Conservation (phyloP, 2,329 filamentous ascomycete species). For the Cyphellophora europaea region DNA sequence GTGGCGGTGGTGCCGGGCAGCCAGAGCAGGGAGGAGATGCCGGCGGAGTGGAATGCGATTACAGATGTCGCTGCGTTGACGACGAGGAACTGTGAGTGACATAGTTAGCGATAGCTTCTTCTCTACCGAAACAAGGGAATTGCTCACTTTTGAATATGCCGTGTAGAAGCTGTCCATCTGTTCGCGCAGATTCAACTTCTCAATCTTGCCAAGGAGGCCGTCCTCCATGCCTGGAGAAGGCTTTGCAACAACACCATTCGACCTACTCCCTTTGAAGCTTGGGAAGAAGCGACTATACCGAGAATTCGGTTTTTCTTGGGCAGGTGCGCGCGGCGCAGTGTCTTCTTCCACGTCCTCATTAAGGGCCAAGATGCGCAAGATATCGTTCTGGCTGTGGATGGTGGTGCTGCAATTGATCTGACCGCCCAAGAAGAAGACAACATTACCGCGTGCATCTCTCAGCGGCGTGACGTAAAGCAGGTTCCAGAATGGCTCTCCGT, state of each 20-base stretch:
- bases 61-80: conserved; percentile 28
- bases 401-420: conserved; percentile 50
- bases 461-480: conserved; percentile 47
- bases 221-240: conserved; percentile 28
- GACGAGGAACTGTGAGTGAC: conserved; percentile 26
- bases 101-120: neutral
- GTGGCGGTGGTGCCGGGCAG: conserved; percentile 18
- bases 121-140: too few relatives aligned
- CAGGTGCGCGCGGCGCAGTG: neutral
- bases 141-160: conserved; percentile 34
- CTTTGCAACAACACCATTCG: conserved; percentile 8
- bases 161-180: conserved; percentile 35
- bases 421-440: conserved; percentile 46
- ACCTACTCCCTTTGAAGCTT: conserved; percentile 21
- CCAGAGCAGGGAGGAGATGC: conserved; percentile 39
- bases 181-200: conserved; percentile 25
- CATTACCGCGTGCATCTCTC: conserved; percentile 36
- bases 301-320: conserved; percentile 18
- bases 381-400: conserved; percentile 41
- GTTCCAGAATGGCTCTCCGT: conserved; percentile 48
- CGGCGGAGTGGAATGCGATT: conserved; percentile 39
- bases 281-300: conserved; percentile 25
- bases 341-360: conserved; percentile 16
- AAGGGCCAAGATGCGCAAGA: conserved; percentile 39
- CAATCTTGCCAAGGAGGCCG: conserved; percentile 27